Evolutionary conservation across 2,329 filamentous ascomycete species (phyloP).

Genomic region (Myriangium duriaei): DNA sequence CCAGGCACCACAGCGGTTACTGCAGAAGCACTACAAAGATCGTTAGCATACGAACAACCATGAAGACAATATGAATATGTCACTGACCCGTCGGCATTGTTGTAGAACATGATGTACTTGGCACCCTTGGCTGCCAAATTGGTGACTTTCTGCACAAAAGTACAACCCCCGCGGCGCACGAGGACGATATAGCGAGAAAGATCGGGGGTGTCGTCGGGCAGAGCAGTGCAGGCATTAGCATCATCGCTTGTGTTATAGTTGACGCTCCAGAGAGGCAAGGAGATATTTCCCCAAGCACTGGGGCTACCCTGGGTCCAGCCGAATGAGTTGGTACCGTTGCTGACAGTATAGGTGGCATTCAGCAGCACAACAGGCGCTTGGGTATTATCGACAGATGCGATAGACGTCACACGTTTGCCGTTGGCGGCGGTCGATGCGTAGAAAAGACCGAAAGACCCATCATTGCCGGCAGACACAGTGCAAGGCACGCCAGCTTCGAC

Average conservation of each 20-base stretch:
- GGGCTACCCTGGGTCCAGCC: slow-evolving; percentile 25
- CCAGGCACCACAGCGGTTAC: slow-evolving; percentile 13
- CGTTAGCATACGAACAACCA: too few relatives aligned
- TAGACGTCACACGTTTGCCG: slow-evolving; percentile 31
- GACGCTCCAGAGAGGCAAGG: slow-evolving; percentile 23
- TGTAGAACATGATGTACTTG: slow-evolving; percentile 50
- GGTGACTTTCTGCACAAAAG: slow-evolving; percentile 41
- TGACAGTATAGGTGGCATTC: slow-evolving; percentile 21
- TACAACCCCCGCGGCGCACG: slow-evolving; percentile 46
- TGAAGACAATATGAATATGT: too few relatives aligned
- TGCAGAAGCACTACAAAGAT: slow-evolving; percentile 8
- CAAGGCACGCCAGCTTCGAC: slow-evolving; percentile 38
- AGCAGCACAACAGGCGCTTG: slow-evolving; percentile 23
- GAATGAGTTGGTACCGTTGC: slow-evolving; percentile 24
- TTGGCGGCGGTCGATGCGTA: slow-evolving; percentile 31
- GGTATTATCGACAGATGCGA: slow-evolving; percentile 33
- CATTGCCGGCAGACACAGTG: slow-evolving; percentile 41
- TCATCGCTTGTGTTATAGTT: slow-evolving; percentile 37
- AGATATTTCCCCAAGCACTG: slow-evolving; percentile 24
- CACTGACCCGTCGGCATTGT: slow-evolving; percentile 26
- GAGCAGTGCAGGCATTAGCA: slow-evolving; percentile 40
- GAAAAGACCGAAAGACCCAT: slow-evolving; percentile 38
- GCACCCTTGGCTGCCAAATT: slow-evolving; percentile 45
- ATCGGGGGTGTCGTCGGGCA: slow-evolving; percentile 43
- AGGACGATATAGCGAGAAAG: slow-evolving; percentile 47